Base-by-base conservation (phyloP, 2,329 filamentous ascomycete species). In the Juglanconis juglandina region DNA sequence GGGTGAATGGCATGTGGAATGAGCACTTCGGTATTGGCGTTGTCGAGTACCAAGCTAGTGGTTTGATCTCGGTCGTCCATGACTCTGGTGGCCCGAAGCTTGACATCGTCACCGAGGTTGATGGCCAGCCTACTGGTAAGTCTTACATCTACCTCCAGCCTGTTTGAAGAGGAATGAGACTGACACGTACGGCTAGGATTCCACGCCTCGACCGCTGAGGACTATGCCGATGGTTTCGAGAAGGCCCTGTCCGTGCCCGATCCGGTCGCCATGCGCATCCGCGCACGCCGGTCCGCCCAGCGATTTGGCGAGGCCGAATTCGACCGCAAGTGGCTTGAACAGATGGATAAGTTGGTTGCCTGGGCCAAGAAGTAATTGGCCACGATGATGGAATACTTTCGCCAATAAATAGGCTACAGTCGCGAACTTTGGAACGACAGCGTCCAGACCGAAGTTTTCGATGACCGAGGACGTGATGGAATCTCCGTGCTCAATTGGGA, bases 1-100 rank as follows among this genome's bases (percentile, higher is more conserved):
- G 95, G 53, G 92, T 96, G 35, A 99, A 99, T 68, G 92, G 90
- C 69, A 99, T 99, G 95, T 99, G 95, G 94, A 98, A 97, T 72
- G 95, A 99, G 77, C 95, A 99, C 74, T 99, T 99, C 72, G 95
- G 95, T 30, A 99, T 99, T 61, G 95, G 95, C 1, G 93, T 98
- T 14, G 95, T 99, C 46, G 95, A 99, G 78, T 99, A 98, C 71
- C 93, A 98, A 72, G 95, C 95, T 4, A 95, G 95, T 0, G 95
- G 95, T 1, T 79, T 99, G 60, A 92, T 99, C 60, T 87, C 89
- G 5, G 93, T 99, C 0, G 95, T 98, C 8, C 95, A 99, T 69
- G 82, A 97, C 73, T 95, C 90, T 54, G 95, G 94, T 8, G 95
- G 95, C 0, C 95, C 95, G 2, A 96, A 95, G 75, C 76, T 92